phyloP scores from a whole-genome alignment of 1,284 basidiomycete genomes.

The Malassezia psittaci region DNA sequence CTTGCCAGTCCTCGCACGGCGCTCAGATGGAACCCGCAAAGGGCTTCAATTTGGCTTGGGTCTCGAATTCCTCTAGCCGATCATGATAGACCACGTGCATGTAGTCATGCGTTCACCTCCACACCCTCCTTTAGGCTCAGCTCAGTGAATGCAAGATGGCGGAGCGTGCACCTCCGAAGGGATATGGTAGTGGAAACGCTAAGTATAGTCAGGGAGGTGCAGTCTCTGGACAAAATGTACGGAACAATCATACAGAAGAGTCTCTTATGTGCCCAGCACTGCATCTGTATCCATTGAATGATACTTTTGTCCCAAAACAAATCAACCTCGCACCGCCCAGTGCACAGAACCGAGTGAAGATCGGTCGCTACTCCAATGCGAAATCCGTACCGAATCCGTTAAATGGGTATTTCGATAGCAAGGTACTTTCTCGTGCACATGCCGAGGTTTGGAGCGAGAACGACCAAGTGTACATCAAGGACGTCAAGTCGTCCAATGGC shows the following conservation, averaged over 20 bases:
- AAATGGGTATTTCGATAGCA: slow-evolving; percentile 95
- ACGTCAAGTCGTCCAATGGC: slow-evolving; percentile 94
- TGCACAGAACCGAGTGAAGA: slow-evolving; percentile 60
- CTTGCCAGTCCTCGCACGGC: slow-evolving; percentile 68
- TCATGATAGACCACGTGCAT: no score
- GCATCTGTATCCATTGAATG: slow-evolving; percentile 79
- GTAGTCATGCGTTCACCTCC: no score
- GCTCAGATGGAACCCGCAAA: slow-evolving; percentile 64
- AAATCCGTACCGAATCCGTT: slow-evolving; percentile 88
- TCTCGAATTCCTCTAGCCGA: slow-evolving; percentile 49
- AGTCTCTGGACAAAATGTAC: neutral
- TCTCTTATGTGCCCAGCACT: slow-evolving; percentile 40
- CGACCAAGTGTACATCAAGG: slow-evolving; percentile 70
- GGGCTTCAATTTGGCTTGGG: slow-evolving; percentile 89
- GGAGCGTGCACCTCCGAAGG: neutral
- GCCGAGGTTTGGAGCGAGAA: slow-evolving; percentile 95
- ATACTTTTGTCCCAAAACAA: slow-evolving; percentile 91
- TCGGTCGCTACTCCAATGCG: slow-evolving; percentile 93
- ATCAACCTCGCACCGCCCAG: slow-evolving; percentile 64
- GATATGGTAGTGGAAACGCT: neutral
- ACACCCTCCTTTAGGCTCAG: no score
- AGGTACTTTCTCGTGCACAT: slow-evolving; percentile 88
- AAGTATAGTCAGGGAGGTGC: slow-evolving; percentile 7
- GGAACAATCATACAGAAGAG: slow-evolving; percentile 8
- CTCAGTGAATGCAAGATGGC: neutral